These are phyloP conservation scores for Cucurbita moschata DNA, from an alignment of 306 rosid species.

Conservation along the genomic window DNA sequence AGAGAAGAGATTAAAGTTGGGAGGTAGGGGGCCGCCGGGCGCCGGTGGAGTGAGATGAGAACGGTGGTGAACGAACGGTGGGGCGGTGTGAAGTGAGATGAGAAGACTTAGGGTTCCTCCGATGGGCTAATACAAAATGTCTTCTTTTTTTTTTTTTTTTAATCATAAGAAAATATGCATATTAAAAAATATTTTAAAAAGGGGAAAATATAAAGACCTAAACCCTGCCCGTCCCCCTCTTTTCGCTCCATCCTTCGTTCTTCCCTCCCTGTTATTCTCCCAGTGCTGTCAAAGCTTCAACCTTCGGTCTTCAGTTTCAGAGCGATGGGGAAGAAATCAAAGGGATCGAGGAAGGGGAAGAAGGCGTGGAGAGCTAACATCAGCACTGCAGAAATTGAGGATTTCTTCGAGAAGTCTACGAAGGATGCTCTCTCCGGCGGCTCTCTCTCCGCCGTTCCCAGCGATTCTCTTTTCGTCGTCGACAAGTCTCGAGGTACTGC, in stretches of 20 bases:
- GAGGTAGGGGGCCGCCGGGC: background rate
- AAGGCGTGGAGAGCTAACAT: slow-evolving; percentile 86
- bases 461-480: slow-evolving; percentile 46
- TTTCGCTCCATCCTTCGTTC: background rate
- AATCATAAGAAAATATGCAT: too few relatives aligned
- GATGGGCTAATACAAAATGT: too few relatives aligned
- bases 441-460: slow-evolving; percentile 34
- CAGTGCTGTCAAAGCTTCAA: background rate
- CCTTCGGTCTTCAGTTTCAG: background rate
- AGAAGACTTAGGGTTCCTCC: background rate
- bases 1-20: background rate
- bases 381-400: slow-evolving; percentile 62
- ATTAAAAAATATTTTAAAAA: too few relatives aligned
- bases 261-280: background rate
- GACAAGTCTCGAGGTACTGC: slow-evolving; percentile 52
- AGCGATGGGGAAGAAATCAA: slow-evolving; percentile 67
- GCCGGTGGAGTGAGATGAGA: too few relatives aligned
- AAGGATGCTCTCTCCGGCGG: slow-evolving; percentile 74
- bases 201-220: background rate
- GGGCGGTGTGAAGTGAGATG: background rate
- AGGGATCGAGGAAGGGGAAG: slow-evolving; percentile 71
- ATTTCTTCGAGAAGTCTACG: slow-evolving; percentile 55
- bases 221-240: background rate
- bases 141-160: too few relatives aligned
- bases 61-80: background rate